Evolutionary conservation across 2,329 filamentous ascomycete genomes (phyloP), one percentile per base, ranked within the genome.

Genomic region (Sporothrix dimorphospora): DNA sequence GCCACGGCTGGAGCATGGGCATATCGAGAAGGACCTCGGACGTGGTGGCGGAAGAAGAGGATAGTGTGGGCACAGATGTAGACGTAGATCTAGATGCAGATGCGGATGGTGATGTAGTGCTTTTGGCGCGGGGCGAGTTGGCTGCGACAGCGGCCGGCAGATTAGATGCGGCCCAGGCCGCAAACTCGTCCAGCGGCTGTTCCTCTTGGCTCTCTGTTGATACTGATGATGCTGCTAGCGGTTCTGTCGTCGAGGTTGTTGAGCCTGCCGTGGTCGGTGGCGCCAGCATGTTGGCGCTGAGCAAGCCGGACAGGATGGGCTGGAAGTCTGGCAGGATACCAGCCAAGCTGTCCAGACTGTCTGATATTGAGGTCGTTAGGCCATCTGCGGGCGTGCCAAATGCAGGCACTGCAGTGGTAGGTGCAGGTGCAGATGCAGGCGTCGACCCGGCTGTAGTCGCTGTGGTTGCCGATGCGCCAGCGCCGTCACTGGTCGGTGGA

Each of bases 1-100:
- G 34, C 67, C 67, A 69, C 34, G 67, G 67, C 49, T 57, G 38
- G 21, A 69, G 51, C 49, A 57, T 45, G 40, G 68, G 68, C 68
- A 61, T 59, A 6, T 45, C 53, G 19, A 70, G 24, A 7, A 69
- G 66, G 12, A n/a, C 4, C 5, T 40, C 34, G 5, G 53, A 40
- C 14, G 42, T 21, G 53, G 24, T 21, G 19, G 11, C 21, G 1
- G 68, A 30, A 19, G 53, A 45, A 3, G 42, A 8, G 12, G 68
- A 27, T 4, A 30, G 21, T 12, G 34, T 34, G 14, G 66, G 30
- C 8, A 49, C 47, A 42, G 42, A 53, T 14, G 45, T 30, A 21
- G 65, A 51, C 14, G 65, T 21, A n/a, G 65, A 34, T 5, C 21
- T 30, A 11, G 30, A 8, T 38, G 55, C 8, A 14, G 53, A 47